These are phyloP conservation scores for Tolypocladium sp. DNA, from an alignment of 2,329 filamentous ascomycete species.

Conservation along the genomic window DNA sequence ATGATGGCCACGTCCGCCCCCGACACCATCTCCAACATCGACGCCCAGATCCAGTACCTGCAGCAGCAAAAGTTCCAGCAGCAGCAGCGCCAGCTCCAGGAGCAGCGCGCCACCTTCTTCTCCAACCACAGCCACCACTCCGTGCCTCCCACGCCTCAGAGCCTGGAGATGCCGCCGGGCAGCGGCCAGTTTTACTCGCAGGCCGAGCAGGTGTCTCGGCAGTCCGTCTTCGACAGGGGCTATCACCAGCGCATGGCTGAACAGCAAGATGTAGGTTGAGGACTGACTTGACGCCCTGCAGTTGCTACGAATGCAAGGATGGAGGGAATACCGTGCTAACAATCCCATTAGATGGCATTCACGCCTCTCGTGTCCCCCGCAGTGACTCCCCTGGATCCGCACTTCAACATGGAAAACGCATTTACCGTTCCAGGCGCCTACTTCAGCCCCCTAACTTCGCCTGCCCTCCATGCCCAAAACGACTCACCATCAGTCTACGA, in stretches of 20 bases:
- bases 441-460: constrained; percentile 77
- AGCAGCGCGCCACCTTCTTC: constrained; percentile 48
- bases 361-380: constrained; percentile 79
- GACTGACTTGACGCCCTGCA: background rate
- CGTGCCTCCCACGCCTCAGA: constrained; percentile 72
- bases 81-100: constrained; percentile 48
- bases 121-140: constrained; percentile 43
- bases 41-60: constrained; percentile 57
- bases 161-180: constrained; percentile 62
- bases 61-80: constrained; percentile 55
- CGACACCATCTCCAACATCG: constrained; percentile 49
- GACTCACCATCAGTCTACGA: constrained; percentile 39
- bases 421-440: constrained; percentile 63
- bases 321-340: background rate
- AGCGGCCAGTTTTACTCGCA: constrained; percentile 50
- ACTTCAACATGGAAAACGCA: constrained; percentile 50
- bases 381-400: constrained; percentile 67
- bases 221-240: constrained; percentile 52
- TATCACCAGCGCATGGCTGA: constrained; percentile 61
- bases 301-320: background rate
- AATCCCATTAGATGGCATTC: constrained; percentile 54
- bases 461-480: constrained; percentile 65
- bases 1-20: constrained; percentile 30
- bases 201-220: constrained; percentile 41
- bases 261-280: constrained; percentile 51